A percentile compares a stretch with the other conserved stretches of the same genome.
Conservation (phyloP, 441 rosid genomes). For the Oxalis stricta region DNA sequence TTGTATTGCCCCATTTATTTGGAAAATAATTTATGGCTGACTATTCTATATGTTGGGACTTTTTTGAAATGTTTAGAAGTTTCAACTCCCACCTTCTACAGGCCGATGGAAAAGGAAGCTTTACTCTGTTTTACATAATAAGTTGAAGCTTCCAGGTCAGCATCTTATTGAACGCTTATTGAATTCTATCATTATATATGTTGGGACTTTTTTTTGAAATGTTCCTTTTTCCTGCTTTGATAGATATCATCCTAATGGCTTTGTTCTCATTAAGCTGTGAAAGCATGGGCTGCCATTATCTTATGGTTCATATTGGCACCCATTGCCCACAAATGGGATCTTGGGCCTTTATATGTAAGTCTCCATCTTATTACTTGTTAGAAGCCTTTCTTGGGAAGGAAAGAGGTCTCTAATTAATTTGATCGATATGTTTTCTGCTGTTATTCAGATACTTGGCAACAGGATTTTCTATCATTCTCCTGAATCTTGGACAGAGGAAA, state of each 20-base stretch:
- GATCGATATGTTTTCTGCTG: too few species aligned
- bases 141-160: conserved; percentile 69
- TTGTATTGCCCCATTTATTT: background rate
- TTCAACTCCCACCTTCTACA: conserved; percentile 61
- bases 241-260: conserved; percentile 71
- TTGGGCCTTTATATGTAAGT: conserved; percentile 88
- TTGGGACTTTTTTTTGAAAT: conserved; percentile 19
- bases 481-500: conserved; percentile 71
- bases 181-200: conserved; percentile 1
- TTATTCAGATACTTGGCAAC: conserved; percentile 67
- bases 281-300: conserved; percentile 43
- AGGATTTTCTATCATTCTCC: conserved; percentile 58
- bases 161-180: conserved; percentile 8
- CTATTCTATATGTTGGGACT: background rate
- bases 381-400: too few species aligned
- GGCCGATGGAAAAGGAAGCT: conserved; percentile 64
- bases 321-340: conserved; percentile 63
- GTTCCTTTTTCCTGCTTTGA: conserved; percentile 13
- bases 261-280: conserved; percentile 53
- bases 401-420: too few species aligned
- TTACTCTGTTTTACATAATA: conserved; percentile 40
- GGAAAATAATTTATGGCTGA: background rate
- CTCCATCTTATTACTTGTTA: conserved; percentile 1
- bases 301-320: conserved; percentile 81
- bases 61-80: conserved; percentile 35